Percentiles rank a stretch among this genome's conserved stretches.
Conservation (phyloP, 75 land plant species). For the Gnetum montanum region DNA sequence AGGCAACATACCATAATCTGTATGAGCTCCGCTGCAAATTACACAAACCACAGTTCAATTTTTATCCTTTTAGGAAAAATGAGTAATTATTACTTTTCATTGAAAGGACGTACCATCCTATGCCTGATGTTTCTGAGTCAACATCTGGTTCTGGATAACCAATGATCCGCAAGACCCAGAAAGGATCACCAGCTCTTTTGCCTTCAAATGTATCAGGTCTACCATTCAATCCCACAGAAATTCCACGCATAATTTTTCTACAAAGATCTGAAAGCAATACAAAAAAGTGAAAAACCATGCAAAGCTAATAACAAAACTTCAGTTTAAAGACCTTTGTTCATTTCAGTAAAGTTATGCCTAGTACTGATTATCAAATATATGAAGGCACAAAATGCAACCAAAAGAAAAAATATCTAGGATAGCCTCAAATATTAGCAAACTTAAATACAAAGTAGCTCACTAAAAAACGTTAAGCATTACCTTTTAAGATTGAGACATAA, state of each 20-base stretch:
- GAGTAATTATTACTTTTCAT: not conserved
- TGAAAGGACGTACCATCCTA: conserved; percentile 65
- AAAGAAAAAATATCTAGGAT: no score
- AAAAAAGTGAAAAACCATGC: conserved; percentile 2
- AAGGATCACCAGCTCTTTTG: conserved; percentile 66
- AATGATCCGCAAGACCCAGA: conserved; percentile 88
- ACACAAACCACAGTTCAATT: conserved; percentile 1
- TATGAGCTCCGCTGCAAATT: conserved; percentile 80
- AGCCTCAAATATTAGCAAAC: no score
- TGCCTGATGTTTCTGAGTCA: conserved; percentile 19
- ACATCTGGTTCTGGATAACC: conserved; percentile 64
- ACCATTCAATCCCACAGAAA: conserved; percentile 80
- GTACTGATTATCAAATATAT: no score
- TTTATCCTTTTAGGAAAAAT: not conserved
- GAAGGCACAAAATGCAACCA: no score
- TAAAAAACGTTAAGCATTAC: conserved; percentile 20
- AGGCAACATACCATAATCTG: conserved; percentile 99
- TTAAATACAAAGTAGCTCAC: no score
- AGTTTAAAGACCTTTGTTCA: no score
- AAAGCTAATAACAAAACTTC: no score
- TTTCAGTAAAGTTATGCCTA: no score
- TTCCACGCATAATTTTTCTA: conserved; percentile 72
- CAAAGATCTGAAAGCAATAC: no score
- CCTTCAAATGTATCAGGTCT: conserved; percentile 73
- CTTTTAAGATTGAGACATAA: conserved; percentile 54